Evolutionary conservation across 1,139 yeast genomes (phyloP).

Genomic region (Yamadazyma dushanensis): DNA sequence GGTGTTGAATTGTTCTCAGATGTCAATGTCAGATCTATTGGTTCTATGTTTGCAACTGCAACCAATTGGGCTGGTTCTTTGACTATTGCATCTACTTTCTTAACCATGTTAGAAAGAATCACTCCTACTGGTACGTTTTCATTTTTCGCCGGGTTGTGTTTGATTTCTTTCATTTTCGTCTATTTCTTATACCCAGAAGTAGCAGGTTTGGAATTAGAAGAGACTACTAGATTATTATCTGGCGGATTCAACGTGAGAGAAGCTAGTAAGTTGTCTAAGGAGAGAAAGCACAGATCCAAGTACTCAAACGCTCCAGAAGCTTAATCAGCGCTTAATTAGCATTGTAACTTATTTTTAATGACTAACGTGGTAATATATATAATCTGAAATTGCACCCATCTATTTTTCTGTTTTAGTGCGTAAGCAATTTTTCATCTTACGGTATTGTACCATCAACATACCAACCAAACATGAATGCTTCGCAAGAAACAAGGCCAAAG

Average conservation of each 20-base stretch:
- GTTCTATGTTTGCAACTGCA: slow-evolving; percentile 89
- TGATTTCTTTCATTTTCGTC: slow-evolving; percentile 67
- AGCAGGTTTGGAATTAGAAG: slow-evolving; percentile 86
- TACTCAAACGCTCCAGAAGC: slow-evolving; percentile 8
- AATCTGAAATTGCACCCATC: too few species aligned
- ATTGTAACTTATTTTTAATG: too few species aligned
- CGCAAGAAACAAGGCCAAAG: background rate
- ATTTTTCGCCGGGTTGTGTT: slow-evolving; percentile 80
- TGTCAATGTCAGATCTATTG: slow-evolving; percentile 83
- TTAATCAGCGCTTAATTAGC: too few species aligned
- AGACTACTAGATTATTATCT: slow-evolving; percentile 74
- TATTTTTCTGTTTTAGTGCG: too few species aligned
- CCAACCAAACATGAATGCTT: background rate
- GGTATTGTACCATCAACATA: too few species aligned
- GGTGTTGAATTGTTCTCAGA: slow-evolving; percentile 94
- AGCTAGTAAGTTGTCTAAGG: slow-evolving; percentile 62
- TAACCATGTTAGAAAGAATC: slow-evolving; percentile 89
- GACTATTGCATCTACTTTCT: slow-evolving; percentile 84
- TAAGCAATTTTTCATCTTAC: too few species aligned
- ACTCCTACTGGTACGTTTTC: slow-evolving; percentile 96
- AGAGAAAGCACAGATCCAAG: slow-evolving; percentile 27
- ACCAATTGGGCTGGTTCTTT: slow-evolving; percentile 96
- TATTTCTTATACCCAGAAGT: slow-evolving; percentile 90
- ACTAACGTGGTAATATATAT: too few species aligned
- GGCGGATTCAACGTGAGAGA: slow-evolving; percentile 84